phyloP scores from a whole-genome alignment of 495 filamentous ascomycete species.

The Tuber melanosporum region DNA sequence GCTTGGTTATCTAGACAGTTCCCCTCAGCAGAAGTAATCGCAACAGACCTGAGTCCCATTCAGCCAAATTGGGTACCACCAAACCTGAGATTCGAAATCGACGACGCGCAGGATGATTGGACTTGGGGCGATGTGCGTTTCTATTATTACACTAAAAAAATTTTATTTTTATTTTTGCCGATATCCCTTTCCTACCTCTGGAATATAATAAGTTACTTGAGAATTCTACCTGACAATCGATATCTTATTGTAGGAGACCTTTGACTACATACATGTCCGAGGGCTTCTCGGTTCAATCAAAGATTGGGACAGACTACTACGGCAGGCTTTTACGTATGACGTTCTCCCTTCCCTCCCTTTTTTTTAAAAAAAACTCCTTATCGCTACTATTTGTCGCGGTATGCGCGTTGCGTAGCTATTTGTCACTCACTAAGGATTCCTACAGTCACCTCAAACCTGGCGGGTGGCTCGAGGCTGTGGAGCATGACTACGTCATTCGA shows the following conservation, averaged over 20 bases:
- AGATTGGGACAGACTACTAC: constrained; percentile 10
- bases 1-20: no score
- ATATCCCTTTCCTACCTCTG: no score
- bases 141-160: no score
- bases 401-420: no score
- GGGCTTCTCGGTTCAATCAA: constrained; percentile 17
- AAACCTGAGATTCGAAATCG: constrained; percentile 19
- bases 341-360: neutral
- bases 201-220: no score
- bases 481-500: constrained; percentile 33
- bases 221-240: no score
- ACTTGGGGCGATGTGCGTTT: neutral
- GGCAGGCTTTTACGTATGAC: constrained; percentile 15
- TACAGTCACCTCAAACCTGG: neutral
- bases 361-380: no score
- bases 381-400: no score
- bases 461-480: constrained; percentile 19
- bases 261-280: constrained; percentile 22
- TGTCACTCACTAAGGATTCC: no score
- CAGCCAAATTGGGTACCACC: constrained; percentile 23
- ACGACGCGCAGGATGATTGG: constrained; percentile 15
- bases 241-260: neutral
- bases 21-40: constrained; percentile 17
- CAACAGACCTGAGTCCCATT: constrained; percentile 18
- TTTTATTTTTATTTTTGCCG: no score